These are phyloP conservation scores for Cryptococcus jaspeensis DNA, from an alignment of 1,284 basidiomycete species.

Conservation along the genomic window DNA sequence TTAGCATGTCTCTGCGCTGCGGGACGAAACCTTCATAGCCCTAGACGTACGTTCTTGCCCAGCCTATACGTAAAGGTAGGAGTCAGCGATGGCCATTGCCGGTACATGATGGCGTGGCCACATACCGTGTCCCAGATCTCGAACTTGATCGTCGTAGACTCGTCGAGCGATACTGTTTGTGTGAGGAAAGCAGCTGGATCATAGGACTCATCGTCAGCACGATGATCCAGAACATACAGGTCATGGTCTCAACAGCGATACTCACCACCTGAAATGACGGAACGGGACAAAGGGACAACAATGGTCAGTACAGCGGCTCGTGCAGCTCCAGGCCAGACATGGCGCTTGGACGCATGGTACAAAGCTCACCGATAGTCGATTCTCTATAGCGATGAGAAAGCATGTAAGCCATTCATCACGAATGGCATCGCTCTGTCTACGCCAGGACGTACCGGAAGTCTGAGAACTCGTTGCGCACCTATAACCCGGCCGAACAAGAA, in stretches of 20 bases:
- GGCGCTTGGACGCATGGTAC: not conserved
- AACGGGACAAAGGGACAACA: slow-evolving; percentile 17
- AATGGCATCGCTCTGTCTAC: not conserved
- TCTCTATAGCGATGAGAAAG: slow-evolving; percentile 29
- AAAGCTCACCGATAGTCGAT: slow-evolving; percentile 47
- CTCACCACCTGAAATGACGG: slow-evolving; percentile 24
- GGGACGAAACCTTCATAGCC: slow-evolving; percentile 5
- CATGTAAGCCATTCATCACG: too few species aligned
- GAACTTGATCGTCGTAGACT: slow-evolving; percentile 90
- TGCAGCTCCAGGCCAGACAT: not conserved
- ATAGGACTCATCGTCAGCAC: slow-evolving; percentile 2
- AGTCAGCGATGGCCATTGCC: not conserved
- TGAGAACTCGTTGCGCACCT: slow-evolving; percentile 84
- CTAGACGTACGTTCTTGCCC: slow-evolving; percentile 48
- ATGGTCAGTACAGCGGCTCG: not conserved
- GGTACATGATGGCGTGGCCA: not conserved
- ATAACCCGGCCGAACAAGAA: not conserved
- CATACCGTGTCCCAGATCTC: slow-evolving; percentile 79
- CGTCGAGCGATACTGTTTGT: slow-evolving; percentile 87
- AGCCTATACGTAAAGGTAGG: slow-evolving; percentile 28
- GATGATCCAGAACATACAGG: slow-evolving; percentile 13
- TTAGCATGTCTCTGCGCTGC: not conserved
- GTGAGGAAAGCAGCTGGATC: slow-evolving; percentile 85
- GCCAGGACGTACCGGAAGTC: slow-evolving; percentile 74
- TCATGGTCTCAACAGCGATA: not conserved